Evolutionary conservation across 768 basidiomycete genomes (phyloP), one percentile per base, ranked within the genome.

Genomic region (Mycena olivaceomarginata): DNA sequence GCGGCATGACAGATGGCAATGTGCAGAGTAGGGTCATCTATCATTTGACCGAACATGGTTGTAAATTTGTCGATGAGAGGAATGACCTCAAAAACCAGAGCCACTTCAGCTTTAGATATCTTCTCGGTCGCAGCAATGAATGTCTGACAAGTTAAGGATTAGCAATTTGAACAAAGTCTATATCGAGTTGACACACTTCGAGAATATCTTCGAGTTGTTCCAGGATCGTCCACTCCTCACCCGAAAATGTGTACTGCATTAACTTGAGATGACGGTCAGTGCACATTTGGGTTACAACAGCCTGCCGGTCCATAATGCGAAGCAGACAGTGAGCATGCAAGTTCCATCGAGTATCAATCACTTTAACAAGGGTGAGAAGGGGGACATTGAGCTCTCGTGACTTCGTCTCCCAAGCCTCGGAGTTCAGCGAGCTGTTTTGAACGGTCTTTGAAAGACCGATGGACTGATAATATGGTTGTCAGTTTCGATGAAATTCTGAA

Each of bases 61-160:
- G 25, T 68, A 41, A 68, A 68, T 68, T 68, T 68, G 67, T 68
- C 67, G n/a, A 68, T 68, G 53, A 68, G 67, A 57, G 67, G 67
- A 57, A 68, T 68, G 53, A 68, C 67, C 53, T 68, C 67, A 57
- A 68, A 68, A 25, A 56, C 67, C 37, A 68, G 53, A 68, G 67
- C 67, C 31, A 68, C 67, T 41, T 68, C 67, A 56, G 53, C 67
- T 41, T 68, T 53, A 12, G 67, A 68, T 68, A 68, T 57, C n/a
- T 68, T 68, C 67, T 68, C 53, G 53, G 67, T 68, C 67, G 40
- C 67, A 68, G 53, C 51, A 56, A 68, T 68, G 67, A 68, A 67
- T 67, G 65, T 67, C 65, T 67, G 43, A 48, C 25, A 51, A 67
- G 46, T 67, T 41, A 51, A 67, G 48, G 48, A 48, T 67, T 67